Evolutionary conservation across 2,329 filamentous ascomycete genomes (phyloP), one percentile per base, ranked within the genome.

Genomic region (Periglandula ipomoeae): DNA sequence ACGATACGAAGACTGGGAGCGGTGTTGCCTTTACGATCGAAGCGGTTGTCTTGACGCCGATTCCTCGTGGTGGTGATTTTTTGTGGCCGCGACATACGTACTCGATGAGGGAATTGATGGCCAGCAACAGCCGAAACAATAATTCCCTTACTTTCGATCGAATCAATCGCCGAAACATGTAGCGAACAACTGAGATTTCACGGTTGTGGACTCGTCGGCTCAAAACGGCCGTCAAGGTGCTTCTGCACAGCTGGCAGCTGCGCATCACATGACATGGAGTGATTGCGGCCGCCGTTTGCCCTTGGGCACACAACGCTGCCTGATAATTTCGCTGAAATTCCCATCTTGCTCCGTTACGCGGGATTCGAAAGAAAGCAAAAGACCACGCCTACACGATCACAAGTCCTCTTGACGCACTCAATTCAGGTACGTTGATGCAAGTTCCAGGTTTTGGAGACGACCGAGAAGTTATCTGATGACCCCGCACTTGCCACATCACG

Each of bases 401-500:
- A 10, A 42, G 30, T 24, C 19, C 15, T 23, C 22, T 20, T 9
- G 19, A 27, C n/a, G 35, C 35, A 46, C 19, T 30, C 20, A 7
- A 8, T 19, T 32, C 23, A 46, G 23, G 35, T 46, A 11, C 17
- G 43, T 45, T 37, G n/a, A 23, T 6, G 24, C 26, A 11, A 6
- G 26, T 40, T 40, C 17, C 34, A 26, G 22, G 20, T 47, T 3
- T 32, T 20, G 32, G 22, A 24, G n/a, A 40, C 27, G 7, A 27
- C 20, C 37, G 45, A 30, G 26, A 47, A 47, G 22, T 30, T 32
- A 6, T 20, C 22, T 23, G 7, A 15, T 19, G 26, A 47, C 45
- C 45, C 45, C 37, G 45, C 45, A 47, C 45, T 34, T 41, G 45
- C 45, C 35, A 46, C 32, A 46, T 46, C 44, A 46, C 34, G 44